Conservation (phyloP, 148 eudicot species). For the Camellia japonica region DNA sequence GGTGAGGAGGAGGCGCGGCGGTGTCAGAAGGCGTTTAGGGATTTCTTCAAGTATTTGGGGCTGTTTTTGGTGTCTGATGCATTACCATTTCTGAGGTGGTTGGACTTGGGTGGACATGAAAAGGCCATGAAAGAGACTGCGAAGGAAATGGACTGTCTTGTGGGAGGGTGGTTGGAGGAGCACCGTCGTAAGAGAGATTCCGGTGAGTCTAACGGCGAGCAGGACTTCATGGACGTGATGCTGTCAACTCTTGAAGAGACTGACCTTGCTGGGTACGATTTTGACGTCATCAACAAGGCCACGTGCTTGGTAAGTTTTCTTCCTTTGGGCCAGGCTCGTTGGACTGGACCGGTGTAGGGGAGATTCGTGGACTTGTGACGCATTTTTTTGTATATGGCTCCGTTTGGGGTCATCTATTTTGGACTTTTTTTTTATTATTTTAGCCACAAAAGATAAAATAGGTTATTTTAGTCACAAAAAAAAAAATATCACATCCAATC, state of each 20-base stretch:
- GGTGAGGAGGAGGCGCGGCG: too few relatives aligned
- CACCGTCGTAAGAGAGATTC: not conserved
- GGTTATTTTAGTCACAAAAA: too few relatives aligned
- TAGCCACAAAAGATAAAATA: too few relatives aligned
- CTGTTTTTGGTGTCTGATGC: slow-evolving; percentile 7
- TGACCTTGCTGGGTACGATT: not conserved
- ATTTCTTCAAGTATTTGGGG: not conserved
- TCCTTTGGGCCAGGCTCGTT: too few relatives aligned
- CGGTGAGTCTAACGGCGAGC: not conserved
- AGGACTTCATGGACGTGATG: slow-evolving; percentile 23
- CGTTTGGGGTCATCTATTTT: too few relatives aligned
- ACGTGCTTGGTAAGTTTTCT: slow-evolving; percentile 17
- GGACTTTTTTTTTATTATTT: too few relatives aligned
- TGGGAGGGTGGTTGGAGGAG: slow-evolving; percentile 14
- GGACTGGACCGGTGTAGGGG: too few relatives aligned
- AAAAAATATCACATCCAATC: too few relatives aligned
- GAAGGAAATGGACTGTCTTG: slow-evolving; percentile 15
- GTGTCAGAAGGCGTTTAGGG: not conserved
- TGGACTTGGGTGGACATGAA: slow-evolving; percentile 22
- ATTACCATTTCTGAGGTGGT: slow-evolving; percentile 19
- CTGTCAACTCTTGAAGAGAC: not conserved
- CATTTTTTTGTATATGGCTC: too few relatives aligned
- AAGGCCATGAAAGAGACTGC: slow-evolving; percentile 18
- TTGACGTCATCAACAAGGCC: slow-evolving; percentile 20
- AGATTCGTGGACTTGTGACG: too few relatives aligned